These are phyloP conservation scores for Globisporangium spiculum DNA, from an alignment of 352 stramenopile species.

Conservation along the genomic window DNA sequence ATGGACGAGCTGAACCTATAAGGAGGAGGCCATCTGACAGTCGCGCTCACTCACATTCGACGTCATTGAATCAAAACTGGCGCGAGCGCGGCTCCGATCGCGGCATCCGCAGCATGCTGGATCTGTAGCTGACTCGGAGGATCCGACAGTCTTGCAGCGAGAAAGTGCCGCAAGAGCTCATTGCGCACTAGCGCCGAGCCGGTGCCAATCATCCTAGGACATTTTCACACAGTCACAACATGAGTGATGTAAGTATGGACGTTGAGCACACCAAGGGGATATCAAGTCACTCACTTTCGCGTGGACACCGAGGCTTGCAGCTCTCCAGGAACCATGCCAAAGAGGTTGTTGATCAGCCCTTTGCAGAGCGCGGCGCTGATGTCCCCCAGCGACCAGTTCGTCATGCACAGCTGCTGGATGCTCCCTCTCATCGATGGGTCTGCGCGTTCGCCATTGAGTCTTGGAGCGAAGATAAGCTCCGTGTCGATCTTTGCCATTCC, in stretches of 20 bases:
- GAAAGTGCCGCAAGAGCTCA: slow-evolving; percentile 51
- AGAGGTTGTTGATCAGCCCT: slow-evolving; percentile 70
- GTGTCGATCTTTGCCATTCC: slow-evolving; percentile 51
- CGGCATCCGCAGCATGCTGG: slow-evolving; percentile 51
- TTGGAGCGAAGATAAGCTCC: slow-evolving; percentile 54
- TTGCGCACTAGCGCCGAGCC: slow-evolving; percentile 72
- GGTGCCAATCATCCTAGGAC: slow-evolving; percentile 64
- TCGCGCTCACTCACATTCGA: background rate
- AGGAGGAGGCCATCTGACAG: too few species aligned
- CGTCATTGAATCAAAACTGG: slow-evolving; percentile 29
- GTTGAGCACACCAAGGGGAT: background rate
- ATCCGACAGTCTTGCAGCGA: slow-evolving; percentile 35
- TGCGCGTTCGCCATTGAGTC: slow-evolving; percentile 63
- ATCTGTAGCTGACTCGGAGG: slow-evolving; percentile 30
- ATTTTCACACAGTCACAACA: slow-evolving; percentile 6
- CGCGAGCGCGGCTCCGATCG: slow-evolving; percentile 49
- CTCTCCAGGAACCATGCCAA: slow-evolving; percentile 56
- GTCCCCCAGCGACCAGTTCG: slow-evolving; percentile 73
- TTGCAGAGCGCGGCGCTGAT: slow-evolving; percentile 62
- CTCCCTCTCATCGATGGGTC: slow-evolving; percentile 32
- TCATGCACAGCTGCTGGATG: slow-evolving; percentile 48
- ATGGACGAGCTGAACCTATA: too few species aligned
- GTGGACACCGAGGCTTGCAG: slow-evolving; percentile 27
- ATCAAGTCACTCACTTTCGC: slow-evolving; percentile 36
- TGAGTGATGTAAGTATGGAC: background rate